Percentiles rank a stretch among this genome's conserved stretches.
These are phyloP conservation scores for Circinella minor DNA, from an alignment of 371 early-diverging fungal species.

Conservation along the genomic window DNA sequence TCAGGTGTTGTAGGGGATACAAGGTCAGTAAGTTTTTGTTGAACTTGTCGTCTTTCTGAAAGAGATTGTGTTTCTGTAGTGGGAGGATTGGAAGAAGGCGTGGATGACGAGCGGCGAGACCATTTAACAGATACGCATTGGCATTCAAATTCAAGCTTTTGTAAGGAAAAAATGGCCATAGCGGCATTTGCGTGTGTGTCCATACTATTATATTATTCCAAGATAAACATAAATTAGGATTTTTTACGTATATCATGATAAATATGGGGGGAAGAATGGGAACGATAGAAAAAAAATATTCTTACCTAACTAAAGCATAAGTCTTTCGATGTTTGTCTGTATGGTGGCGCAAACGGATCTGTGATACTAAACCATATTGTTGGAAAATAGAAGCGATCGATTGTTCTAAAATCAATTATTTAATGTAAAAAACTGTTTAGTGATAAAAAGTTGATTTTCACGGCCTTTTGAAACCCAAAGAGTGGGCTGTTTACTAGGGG, in stretches of 20 bases:
- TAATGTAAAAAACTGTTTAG: too few species aligned
- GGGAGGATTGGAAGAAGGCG: not conserved
- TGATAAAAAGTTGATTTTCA: too few species aligned
- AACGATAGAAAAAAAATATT: too few species aligned
- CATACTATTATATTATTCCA: slow-evolving; percentile 40
- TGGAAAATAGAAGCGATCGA: slow-evolving; percentile 70
- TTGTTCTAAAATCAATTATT: slow-evolving; percentile 14
- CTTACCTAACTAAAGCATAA: slow-evolving; percentile 80
- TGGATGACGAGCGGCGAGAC: not conserved
- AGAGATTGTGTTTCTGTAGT: not conserved
- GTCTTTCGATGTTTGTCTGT: slow-evolving; percentile 62
- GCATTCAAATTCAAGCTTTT: not conserved
- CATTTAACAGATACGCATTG: not conserved
- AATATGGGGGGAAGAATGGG: not conserved
- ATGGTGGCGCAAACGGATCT: slow-evolving; percentile 70
- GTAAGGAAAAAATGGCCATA: slow-evolving; percentile 62
- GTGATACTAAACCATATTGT: slow-evolving; percentile 73
- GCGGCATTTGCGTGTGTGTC: slow-evolving; percentile 86
- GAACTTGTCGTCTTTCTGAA: not conserved
- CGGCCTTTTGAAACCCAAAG: too few species aligned
- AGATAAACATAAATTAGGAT: not conserved
- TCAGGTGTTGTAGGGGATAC: not conserved
- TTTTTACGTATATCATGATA: not conserved
- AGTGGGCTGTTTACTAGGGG: too few species aligned
- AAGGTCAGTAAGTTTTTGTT: not conserved